phyloP scores from a whole-genome alignment of 371 early-diverging fungal genomes.

The Funneliformis caledonium region DNA sequence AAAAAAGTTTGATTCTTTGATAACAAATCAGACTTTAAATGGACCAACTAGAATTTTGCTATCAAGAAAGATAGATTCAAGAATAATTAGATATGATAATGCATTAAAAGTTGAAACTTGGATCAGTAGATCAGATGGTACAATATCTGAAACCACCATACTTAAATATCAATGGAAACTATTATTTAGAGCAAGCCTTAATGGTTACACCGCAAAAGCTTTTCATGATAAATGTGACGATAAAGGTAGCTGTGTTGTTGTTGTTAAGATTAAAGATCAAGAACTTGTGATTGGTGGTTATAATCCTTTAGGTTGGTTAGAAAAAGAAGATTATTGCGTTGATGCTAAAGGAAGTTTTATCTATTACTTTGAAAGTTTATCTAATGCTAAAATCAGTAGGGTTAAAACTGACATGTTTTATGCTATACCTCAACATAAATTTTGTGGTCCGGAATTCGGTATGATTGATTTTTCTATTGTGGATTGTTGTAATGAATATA shows the following conservation, averaged over 20 bases:
- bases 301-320: slow-evolving; percentile 31
- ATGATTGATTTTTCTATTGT: background rate
- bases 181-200: slow-evolving; percentile 10
- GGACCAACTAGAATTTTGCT: too few relatives aligned
- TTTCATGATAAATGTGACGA: slow-evolving; percentile 37
- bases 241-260: background rate
- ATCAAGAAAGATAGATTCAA: background rate
- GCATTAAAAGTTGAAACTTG: background rate
- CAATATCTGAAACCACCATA: background rate
- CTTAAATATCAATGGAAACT: slow-evolving; percentile 25
- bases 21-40: background rate
- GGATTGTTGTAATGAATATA: background rate
- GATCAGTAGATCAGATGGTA: background rate
- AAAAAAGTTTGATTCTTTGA: background rate
- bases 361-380: background rate
- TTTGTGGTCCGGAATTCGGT: background rate
- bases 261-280: slow-evolving; percentile 1
- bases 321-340: background rate
- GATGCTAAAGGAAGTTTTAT: background rate
- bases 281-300: slow-evolving; percentile 28
- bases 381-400: background rate
- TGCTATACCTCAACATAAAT: background rate
- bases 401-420: background rate
- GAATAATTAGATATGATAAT: background rate
- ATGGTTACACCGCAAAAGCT: slow-evolving; percentile 7